phyloP scores from a whole-genome alignment of 345 rosid species.

The Salix suchowensis region DNA sequence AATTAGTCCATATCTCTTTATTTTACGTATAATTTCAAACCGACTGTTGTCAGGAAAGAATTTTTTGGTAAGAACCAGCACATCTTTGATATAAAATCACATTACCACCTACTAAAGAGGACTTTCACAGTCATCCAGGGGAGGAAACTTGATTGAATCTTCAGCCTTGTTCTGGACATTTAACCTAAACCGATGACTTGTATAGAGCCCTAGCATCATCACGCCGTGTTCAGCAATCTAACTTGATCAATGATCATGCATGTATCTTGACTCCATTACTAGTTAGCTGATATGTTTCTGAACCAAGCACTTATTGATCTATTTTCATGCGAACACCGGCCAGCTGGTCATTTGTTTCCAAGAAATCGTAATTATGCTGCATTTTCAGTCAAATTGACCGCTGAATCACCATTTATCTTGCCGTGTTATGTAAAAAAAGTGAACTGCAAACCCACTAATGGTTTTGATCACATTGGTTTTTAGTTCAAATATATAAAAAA shows the following conservation, averaged over 20 bases:
- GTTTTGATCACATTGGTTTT: too few species aligned
- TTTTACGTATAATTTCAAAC: neutral
- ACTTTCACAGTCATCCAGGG: neutral
- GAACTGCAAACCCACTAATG: neutral
- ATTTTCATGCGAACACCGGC: neutral
- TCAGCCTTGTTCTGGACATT: neutral
- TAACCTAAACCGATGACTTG: neutral
- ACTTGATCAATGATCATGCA: neutral
- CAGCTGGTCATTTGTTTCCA: constrained; percentile 1
- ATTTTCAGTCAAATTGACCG: neutral
- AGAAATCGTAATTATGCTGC: neutral
- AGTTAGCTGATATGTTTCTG: neutral
- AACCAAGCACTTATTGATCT: neutral
- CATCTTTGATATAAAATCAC: neutral
- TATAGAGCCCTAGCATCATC: neutral
- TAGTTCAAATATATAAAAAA: too few species aligned
- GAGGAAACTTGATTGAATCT: neutral
- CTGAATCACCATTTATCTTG: neutral
- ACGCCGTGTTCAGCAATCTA: neutral
- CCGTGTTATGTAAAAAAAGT: neutral
- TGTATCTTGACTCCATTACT: neutral
- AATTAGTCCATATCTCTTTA: neutral
- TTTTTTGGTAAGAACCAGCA: neutral
- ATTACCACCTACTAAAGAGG: neutral
- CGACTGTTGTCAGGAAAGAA: neutral